Conservation (phyloP, 495 filamentous ascomycete genomes). For the Halenospora varia region DNA sequence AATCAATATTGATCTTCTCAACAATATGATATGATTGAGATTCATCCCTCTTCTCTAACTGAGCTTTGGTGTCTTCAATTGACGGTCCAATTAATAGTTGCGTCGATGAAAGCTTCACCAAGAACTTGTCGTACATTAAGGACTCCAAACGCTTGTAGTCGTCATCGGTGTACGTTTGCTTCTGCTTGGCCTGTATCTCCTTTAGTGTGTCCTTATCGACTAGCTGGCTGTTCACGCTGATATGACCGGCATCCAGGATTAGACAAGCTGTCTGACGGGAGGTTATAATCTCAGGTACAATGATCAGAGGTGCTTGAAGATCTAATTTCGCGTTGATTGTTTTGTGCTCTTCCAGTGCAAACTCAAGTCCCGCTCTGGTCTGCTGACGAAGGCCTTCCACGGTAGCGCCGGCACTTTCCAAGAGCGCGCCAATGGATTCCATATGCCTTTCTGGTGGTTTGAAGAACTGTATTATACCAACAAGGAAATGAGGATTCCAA, state of each 20-base stretch:
- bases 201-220: slow-evolving; percentile 85
- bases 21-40: slow-evolving; percentile 81
- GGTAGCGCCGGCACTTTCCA: slow-evolving; percentile 92
- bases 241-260: slow-evolving; percentile 94
- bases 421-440: slow-evolving; percentile 91
- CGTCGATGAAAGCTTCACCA: slow-evolving; percentile 86
- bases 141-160: slow-evolving; percentile 83
- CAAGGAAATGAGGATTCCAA: slow-evolving; percentile 89
- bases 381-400: slow-evolving; percentile 93
- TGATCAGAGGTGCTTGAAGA: slow-evolving; percentile 92
- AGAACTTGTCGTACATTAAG: slow-evolving; percentile 94
- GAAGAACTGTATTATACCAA: slow-evolving; percentile 90
- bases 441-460: slow-evolving; percentile 93
- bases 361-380: slow-evolving; percentile 91
- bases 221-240: slow-evolving; percentile 87
- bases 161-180: slow-evolving; percentile 78
- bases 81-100: slow-evolving; percentile 95
- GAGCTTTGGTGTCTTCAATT: slow-evolving; percentile 82
- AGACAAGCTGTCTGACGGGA: slow-evolving; percentile 75
- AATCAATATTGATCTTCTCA: slow-evolving; percentile 95
- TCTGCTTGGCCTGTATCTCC: slow-evolving; percentile 87
- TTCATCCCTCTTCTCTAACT: slow-evolving; percentile 66
- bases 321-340: slow-evolving; percentile 95
- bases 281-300: slow-evolving; percentile 89
- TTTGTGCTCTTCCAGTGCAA: slow-evolving; percentile 95